phyloP scores from a whole-genome alignment of 208 protist genomes.

The Trypanosomatidae sp. region DNA sequence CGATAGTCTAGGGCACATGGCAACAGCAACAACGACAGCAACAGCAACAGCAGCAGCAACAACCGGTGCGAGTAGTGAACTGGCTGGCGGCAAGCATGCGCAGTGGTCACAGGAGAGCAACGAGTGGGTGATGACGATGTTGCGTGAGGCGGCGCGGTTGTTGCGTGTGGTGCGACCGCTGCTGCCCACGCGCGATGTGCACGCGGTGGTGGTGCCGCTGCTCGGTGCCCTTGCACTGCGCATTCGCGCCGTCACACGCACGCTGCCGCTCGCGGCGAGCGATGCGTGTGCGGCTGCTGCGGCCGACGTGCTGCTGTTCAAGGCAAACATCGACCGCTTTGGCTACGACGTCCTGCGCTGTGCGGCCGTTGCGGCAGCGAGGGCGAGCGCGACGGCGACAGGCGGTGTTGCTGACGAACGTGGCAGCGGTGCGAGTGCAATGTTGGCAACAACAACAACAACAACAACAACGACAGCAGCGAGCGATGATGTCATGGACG shows the following conservation, averaged over 20 bases:
- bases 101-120: too few relatives aligned
- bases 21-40: too few relatives aligned
- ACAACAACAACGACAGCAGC: too few relatives aligned
- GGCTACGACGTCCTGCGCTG: constrained; percentile 76
- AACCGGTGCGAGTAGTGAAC: too few relatives aligned
- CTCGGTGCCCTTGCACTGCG: constrained; percentile 43
- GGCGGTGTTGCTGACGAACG: too few relatives aligned
- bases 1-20: constrained; percentile 25
- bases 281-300: constrained; percentile 16
- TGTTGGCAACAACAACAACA: too few relatives aligned
- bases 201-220: constrained; percentile 60
- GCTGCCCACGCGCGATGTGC: constrained; percentile 37
- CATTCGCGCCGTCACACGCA: constrained; percentile 36
- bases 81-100: too few relatives aligned
- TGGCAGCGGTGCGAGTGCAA: too few relatives aligned
- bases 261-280: constrained; percentile 11
- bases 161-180: constrained; percentile 47
- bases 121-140: constrained; percentile 84
- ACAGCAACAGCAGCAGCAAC: too few relatives aligned
- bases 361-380: constrained; percentile 22
- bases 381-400: constrained; percentile 2
- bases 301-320: constrained; percentile 79
- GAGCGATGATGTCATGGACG: constrained; percentile 16
- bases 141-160: constrained; percentile 68
- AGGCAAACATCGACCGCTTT: constrained; percentile 84